A percentile compares a stretch with the other conserved stretches of the same genome.
These are phyloP conservation scores for Neurospora sp. DNA, from an alignment of 495 filamentous ascomycete species.

Conservation along the genomic window DNA sequence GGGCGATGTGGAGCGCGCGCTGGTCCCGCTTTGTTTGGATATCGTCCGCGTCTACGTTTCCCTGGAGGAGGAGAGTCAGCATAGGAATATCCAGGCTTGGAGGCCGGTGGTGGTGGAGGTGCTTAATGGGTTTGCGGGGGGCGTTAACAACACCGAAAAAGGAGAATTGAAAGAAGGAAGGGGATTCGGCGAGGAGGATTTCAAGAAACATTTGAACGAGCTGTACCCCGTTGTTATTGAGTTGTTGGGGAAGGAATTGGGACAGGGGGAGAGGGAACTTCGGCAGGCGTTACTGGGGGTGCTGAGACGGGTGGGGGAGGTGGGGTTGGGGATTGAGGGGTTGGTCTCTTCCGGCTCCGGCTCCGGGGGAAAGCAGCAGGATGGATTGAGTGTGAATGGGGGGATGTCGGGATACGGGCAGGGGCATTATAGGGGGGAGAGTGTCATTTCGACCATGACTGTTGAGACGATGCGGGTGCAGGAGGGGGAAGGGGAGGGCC, in stretches of 20 bases:
- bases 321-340: slow-evolving; percentile 56
- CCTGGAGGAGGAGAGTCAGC: slow-evolving; percentile 88
- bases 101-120: slow-evolving; percentile 95
- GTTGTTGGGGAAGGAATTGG: slow-evolving; percentile 71
- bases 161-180: neutral
- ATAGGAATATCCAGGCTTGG: slow-evolving; percentile 94
- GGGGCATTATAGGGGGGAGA: neutral
- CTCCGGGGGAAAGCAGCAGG: slow-evolving; percentile 9
- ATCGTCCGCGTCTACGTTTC: slow-evolving; percentile 74
- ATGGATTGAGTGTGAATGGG: neutral
- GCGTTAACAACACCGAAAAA: neutral
- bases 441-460: neutral
- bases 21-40: slow-evolving; percentile 89
- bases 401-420: neutral
- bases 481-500: neutral
- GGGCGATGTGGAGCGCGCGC: slow-evolving; percentile 72
- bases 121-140: slow-evolving; percentile 79
- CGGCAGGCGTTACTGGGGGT: slow-evolving; percentile 65
- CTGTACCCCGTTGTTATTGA: slow-evolving; percentile 86
- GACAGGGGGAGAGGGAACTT: slow-evolving; percentile 46
- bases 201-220: slow-evolving; percentile 62
- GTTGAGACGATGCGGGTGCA: neutral
- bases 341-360: slow-evolving; percentile 10
- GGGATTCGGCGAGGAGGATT: slow-evolving; percentile 67
- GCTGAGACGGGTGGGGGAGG: slow-evolving; percentile 72